These are phyloP conservation scores for Tolypocladium inflatum DNA, from an alignment of 2,329 filamentous ascomycete genomes.

Conservation along the genomic window DNA sequence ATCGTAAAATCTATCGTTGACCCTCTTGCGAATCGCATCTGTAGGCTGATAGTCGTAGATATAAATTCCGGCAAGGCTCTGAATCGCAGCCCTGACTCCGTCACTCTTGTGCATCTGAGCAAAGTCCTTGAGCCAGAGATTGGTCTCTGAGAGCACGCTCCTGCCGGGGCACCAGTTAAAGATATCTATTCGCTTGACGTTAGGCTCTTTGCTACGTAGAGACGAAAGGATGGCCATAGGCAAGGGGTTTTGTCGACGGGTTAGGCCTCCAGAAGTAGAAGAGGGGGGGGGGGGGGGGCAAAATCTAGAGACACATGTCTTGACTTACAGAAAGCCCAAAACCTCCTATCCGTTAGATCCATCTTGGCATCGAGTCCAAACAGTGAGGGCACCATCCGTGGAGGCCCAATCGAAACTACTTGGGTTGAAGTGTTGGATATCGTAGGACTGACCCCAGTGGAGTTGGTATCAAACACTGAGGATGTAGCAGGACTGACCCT, in stretches of 20 bases:
- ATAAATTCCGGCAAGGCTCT: constrained; percentile 29
- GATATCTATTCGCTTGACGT: constrained; percentile 17
- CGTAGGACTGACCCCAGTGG: not conserved
- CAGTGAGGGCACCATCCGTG: constrained; percentile 9
- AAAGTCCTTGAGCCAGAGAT: constrained; percentile 30
- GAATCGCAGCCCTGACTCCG: constrained; percentile 27
- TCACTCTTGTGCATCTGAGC: constrained; percentile 25
- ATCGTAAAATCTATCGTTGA: constrained; percentile 21
- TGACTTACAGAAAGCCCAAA: constrained; percentile 26
- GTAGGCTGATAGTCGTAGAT: constrained; percentile 29
- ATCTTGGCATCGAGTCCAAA: constrained; percentile 20
- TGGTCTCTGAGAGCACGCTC: constrained; percentile 26
- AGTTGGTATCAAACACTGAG: not conserved
- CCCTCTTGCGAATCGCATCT: constrained; percentile 18
- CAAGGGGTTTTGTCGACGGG: not conserved
- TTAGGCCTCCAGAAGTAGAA: not conserved
- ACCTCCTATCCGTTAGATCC: constrained; percentile 21
- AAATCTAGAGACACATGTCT: not conserved
- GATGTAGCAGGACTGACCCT: not conserved
- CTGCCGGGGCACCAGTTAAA: constrained; percentile 31
- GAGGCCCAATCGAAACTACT: constrained; percentile 8
- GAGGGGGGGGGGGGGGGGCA: no score
- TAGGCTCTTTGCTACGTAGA: not conserved
- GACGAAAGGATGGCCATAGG: not conserved
- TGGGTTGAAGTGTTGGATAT: not conserved